Evolutionary conservation across 805 yeast species (phyloP).

Genomic region (Ogataea wickerhamii): DNA sequence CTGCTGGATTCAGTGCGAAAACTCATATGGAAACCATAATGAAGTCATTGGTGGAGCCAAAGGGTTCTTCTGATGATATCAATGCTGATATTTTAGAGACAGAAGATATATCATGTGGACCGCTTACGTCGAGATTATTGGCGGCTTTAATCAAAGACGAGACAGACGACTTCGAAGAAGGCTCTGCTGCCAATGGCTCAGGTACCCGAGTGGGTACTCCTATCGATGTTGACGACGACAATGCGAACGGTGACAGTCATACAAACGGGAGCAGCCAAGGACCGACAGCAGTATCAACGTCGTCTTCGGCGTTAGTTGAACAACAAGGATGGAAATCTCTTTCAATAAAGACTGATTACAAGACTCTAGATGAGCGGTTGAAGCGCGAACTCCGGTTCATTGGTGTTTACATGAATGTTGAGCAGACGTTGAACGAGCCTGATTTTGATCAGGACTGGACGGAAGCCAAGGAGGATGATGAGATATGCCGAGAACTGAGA

Average conservation of each 20-base stretch:
- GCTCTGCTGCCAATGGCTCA: constrained; percentile 22
- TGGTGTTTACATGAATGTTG: constrained; percentile 77
- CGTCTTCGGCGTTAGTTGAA: constrained; percentile 31
- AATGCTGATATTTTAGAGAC: constrained; percentile 63
- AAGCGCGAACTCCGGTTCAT: constrained; percentile 85
- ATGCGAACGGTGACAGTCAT: constrained; percentile 8
- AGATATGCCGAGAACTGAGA: constrained; percentile 81
- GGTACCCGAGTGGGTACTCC: constrained; percentile 11
- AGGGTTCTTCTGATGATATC: constrained; percentile 54
- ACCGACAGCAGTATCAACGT: constrained; percentile 7
- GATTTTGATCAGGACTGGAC: constrained; percentile 65
- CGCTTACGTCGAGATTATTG: constrained; percentile 76
- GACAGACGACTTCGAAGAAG: constrained; percentile 27
- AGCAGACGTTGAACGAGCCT: constrained; percentile 35
- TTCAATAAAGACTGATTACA: constrained; percentile 57
- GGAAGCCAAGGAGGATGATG: constrained; percentile 85
- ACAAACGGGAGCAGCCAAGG: constrained; percentile 1
- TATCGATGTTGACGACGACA: constrained; percentile 8
- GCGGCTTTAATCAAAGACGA: constrained; percentile 68
- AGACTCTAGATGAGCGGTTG: constrained; percentile 79
- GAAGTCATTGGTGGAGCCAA: constrained; percentile 39
- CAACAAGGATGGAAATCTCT: constrained; percentile 48
- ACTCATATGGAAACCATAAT: constrained; percentile 23
- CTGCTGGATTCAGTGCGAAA: constrained; percentile 16
- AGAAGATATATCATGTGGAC: constrained; percentile 84